Evolutionary conservation across 1,139 yeast species (phyloP).

Genomic region (Zhuliangozyma parablackwelliae): DNA sequence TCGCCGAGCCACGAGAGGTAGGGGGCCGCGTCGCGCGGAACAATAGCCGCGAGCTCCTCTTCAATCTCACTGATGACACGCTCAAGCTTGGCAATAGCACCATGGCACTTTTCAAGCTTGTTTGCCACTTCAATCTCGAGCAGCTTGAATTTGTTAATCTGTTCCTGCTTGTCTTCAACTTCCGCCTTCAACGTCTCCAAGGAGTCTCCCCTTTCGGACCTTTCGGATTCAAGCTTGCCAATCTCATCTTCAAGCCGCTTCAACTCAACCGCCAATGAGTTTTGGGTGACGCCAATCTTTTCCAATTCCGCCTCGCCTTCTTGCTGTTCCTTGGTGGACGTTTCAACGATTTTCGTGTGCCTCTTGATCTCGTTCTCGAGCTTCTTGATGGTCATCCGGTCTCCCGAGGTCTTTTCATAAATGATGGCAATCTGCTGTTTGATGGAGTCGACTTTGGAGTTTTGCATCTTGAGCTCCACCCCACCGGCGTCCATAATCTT

Average conservation of each 20-base stretch:
- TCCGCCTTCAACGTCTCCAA: constrained; percentile 38
- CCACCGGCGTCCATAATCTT: constrained; percentile 93
- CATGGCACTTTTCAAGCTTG: constrained; percentile 55
- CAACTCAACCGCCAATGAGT: constrained; percentile 35
- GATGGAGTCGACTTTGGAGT: constrained; percentile 75
- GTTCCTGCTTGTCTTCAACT: constrained; percentile 48
- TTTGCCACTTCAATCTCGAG: constrained; percentile 65
- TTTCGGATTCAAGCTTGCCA: constrained; percentile 20
- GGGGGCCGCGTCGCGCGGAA: constrained; percentile 49
- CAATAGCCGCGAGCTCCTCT: constrained; percentile 35
- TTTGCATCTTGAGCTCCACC: constrained; percentile 72
- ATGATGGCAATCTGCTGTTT: constrained; percentile 63
- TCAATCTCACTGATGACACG: constrained; percentile 34
- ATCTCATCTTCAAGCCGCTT: constrained; percentile 25
- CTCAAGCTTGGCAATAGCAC: constrained; percentile 38
- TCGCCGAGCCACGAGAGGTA: constrained; percentile 49
- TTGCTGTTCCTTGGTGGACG: constrained; percentile 34
- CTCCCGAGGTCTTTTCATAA: constrained; percentile 56
- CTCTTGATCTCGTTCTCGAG: constrained; percentile 62
- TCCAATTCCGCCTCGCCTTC: constrained; percentile 27
- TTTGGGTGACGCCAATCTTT: constrained; percentile 21
- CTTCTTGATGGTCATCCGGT: constrained; percentile 58
- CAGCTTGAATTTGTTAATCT: constrained; percentile 60
- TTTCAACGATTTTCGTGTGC: constrained; percentile 43
- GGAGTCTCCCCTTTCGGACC: constrained; percentile 30